Conservation (phyloP, 805 yeast genomes). For the Spathaspora girioi region DNA sequence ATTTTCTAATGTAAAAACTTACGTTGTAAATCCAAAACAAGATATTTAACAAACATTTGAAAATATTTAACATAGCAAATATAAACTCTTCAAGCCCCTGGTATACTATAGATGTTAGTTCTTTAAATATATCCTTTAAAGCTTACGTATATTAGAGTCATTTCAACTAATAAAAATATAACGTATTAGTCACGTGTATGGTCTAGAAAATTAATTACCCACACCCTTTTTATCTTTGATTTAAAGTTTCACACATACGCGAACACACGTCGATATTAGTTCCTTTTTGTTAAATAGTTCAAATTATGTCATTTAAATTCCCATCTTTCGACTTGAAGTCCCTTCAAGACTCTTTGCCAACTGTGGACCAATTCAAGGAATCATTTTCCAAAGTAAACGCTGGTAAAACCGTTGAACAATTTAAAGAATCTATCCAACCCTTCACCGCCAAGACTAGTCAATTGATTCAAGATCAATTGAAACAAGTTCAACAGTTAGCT, state of each 20-base stretch:
- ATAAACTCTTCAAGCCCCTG: no score
- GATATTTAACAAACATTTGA: no score
- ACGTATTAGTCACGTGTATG: no score
- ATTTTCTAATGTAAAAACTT: no score
- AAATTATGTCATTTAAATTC: conserved; percentile 35
- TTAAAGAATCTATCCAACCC: conserved; percentile 46
- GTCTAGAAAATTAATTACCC: no score
- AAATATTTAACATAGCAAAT: no score
- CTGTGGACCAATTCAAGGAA: conserved; percentile 36
- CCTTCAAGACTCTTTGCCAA: conserved; percentile 39
- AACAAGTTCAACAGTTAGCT: conserved; percentile 44
- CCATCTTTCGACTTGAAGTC: conserved; percentile 35
- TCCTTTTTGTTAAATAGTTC: neutral
- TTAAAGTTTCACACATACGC: neutral
- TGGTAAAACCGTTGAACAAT: conserved; percentile 42
- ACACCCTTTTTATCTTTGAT: neutral
- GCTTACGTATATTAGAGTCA: no score
- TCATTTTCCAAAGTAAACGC: conserved; percentile 27
- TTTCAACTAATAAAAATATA: no score
- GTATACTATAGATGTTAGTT: no score
- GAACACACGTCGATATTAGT: neutral
- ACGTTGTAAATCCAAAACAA: no score
- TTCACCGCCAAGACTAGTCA: conserved; percentile 57
- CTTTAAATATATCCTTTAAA: no score
- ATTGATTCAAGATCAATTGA: conserved; percentile 59